These are phyloP conservation scores for Salix brachista DNA, from an alignment of 345 rosid genomes.

Conservation along the genomic window DNA sequence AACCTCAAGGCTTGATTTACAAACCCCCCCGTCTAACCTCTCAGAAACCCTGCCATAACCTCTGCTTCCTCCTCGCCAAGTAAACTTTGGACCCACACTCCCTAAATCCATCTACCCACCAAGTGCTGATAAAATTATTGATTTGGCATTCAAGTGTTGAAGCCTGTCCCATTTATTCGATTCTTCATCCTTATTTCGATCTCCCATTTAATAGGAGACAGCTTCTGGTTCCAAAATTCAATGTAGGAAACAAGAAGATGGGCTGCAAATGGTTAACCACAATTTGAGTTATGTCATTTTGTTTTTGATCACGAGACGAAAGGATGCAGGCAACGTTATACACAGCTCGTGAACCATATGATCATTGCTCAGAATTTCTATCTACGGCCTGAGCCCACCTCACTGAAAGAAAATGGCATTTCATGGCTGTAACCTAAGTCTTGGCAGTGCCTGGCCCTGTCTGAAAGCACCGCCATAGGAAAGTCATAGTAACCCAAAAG, in stretches of 20 bases:
- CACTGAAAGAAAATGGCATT: not conserved
- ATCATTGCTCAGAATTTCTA: not conserved
- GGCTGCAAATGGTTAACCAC: not conserved
- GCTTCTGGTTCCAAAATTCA: not conserved
- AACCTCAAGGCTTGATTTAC: too few relatives aligned
- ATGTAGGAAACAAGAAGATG: not conserved
- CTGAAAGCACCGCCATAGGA: not conserved
- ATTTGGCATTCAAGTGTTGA: not conserved
- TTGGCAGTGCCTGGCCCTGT: not conserved
- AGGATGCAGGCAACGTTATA: not conserved
- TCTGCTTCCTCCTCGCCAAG: too few relatives aligned
- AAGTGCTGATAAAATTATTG: too few relatives aligned
- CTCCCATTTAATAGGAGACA: not conserved
- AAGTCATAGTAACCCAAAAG: not conserved
- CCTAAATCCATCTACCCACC: too few relatives aligned
- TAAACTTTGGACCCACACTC: too few relatives aligned
- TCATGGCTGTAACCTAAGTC: not conserved
- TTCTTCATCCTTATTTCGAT: too few relatives aligned
- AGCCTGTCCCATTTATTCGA: not conserved
- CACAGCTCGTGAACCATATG: not conserved
- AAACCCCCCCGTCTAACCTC: too few relatives aligned
- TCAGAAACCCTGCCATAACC: too few relatives aligned
- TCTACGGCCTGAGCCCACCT: not conserved
- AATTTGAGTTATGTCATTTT: too few relatives aligned
- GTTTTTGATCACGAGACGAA: not conserved